A percentile compares a stretch with the other conserved stretches of the same genome.
Conservation (phyloP, 805 yeast species). For the Pichia cabralensis region DNA sequence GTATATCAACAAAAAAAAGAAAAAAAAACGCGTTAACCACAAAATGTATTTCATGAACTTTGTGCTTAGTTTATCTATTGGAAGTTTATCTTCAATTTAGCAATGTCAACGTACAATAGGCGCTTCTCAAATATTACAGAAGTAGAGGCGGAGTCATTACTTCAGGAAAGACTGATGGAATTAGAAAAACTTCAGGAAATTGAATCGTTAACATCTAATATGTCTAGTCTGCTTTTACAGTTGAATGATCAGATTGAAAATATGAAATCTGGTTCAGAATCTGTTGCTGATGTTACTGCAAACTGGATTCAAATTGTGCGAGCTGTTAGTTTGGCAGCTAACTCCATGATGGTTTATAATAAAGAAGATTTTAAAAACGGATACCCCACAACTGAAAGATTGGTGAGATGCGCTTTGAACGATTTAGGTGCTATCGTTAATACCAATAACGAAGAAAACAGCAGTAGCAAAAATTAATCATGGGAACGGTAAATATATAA, state of each 20-base stretch:
- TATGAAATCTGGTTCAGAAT: conserved; percentile 47
- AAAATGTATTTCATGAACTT: too few relatives aligned
- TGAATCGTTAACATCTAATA: conserved; percentile 33
- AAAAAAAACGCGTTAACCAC: too few relatives aligned
- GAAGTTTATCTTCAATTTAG: too few relatives aligned
- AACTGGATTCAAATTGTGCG: conserved; percentile 58
- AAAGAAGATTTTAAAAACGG: conserved; percentile 33
- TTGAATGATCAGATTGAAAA: conserved; percentile 39
- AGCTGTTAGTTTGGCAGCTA: conserved; percentile 50
- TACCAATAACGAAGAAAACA: too few relatives aligned
- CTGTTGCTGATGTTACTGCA: conserved; percentile 47
- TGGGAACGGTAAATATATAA: too few relatives aligned
- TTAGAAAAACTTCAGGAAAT: conserved; percentile 40
- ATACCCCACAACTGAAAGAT: conserved; percentile 51
- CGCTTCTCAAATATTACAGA: conserved; percentile 12
- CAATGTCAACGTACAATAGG: too few relatives aligned
- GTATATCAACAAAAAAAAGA: too few relatives aligned
- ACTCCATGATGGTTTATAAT: conserved; percentile 36
- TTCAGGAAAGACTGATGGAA: conserved; percentile 30
- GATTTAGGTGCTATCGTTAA: conserved; percentile 27
- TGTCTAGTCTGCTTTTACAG: conserved; percentile 38
- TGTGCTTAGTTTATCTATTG: too few relatives aligned
- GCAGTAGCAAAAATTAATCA: too few relatives aligned
- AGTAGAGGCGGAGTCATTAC: conserved; percentile 13
- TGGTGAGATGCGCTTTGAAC: conserved; percentile 48